Evolutionary conservation across 1,284 basidiomycete genomes (phyloP), one percentile per base, ranked within the genome.

Genomic region (Leccinum pallidistipes): DNA sequence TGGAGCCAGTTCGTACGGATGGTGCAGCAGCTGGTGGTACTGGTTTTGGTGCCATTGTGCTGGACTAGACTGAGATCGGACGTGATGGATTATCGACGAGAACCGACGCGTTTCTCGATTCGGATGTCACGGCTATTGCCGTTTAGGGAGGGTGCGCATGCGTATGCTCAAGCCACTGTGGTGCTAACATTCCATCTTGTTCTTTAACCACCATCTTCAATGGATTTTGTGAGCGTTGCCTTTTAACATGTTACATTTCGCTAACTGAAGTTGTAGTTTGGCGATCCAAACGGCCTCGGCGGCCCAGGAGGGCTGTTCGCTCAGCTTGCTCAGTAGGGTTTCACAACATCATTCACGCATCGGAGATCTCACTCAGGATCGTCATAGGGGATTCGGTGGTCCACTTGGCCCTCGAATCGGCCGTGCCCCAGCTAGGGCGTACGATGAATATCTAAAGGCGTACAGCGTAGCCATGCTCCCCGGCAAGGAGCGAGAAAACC

Each of bases 381-480:
- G 50, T 59, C 63, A 24, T 64, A 87, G 85, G 63, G 86, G 84
- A 38, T 80, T 88, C 60, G 81, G 81, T 16, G 81, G 77, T 8
- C 78, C 81, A 16, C 81, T 79, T 64, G 81, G 78, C 27, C 77
- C 74, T 68, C 80, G 77, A 32, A 66, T 79, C 55, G 81, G 81
- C 16, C 78, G 81, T 18, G 71, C 85, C 7, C 81, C 84, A 59
- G 83, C 91, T 10, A 80, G 84, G 66, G 77, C 86, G 1, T 95
- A 92, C 70, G 87, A 92, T 70, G 88, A 92, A 70, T 91, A 93
- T 76, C 80, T 94, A 65, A 92, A 88, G 70, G 91, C 93, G 8
- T 95, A 94, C 77, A 91, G 90, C 71, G 87, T 94, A 68, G 90
- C 90, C 52, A 91, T 95, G 90, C 83, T 96, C 49, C 86, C 91